Conservation (phyloP, 306 rosid species). For the Rubus idaeus region DNA sequence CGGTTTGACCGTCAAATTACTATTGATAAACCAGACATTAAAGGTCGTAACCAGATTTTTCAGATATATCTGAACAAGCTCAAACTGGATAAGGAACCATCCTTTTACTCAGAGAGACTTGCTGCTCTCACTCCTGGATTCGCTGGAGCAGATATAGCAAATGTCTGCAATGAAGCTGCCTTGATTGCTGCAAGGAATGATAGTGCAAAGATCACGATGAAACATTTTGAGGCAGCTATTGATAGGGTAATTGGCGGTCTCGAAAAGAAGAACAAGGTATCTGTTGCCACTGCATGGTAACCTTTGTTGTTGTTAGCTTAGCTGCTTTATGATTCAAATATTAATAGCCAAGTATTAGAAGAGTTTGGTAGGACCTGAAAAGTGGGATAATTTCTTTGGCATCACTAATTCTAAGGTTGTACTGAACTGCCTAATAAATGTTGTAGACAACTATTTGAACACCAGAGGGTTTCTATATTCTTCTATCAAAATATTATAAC, state of each 20-base stretch:
- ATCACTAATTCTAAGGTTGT: neutral
- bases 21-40: conserved; percentile 85
- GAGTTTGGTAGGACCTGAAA: neutral
- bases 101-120: conserved; percentile 81
- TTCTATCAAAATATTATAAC: conserved; percentile 1
- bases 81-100: conserved; percentile 77
- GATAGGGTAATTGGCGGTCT: conserved; percentile 93
- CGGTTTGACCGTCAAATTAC: conserved; percentile 79
- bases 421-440: neutral
- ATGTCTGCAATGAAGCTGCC: conserved; percentile 98
- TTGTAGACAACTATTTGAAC: conserved; percentile 5
- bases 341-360: neutral
- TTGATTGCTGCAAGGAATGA: conserved; percentile 87
- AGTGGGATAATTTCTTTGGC: neutral
- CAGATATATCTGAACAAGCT: conserved; percentile 75
- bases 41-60: conserved; percentile 90
- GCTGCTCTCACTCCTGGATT: conserved; percentile 97
- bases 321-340: neutral
- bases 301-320: neutral
- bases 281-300: neutral
- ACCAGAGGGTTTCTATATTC: neutral
- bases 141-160: conserved; percentile 97
- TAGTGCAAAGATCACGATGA: conserved; percentile 58
- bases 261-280: conserved; percentile 94
- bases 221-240: conserved; percentile 83